Percentiles rank a stretch among this genome's conserved stretches.
These are phyloP conservation scores for Linnemannia schmuckeri DNA, from an alignment of 192 early-diverging fungal species.

Conservation along the genomic window DNA sequence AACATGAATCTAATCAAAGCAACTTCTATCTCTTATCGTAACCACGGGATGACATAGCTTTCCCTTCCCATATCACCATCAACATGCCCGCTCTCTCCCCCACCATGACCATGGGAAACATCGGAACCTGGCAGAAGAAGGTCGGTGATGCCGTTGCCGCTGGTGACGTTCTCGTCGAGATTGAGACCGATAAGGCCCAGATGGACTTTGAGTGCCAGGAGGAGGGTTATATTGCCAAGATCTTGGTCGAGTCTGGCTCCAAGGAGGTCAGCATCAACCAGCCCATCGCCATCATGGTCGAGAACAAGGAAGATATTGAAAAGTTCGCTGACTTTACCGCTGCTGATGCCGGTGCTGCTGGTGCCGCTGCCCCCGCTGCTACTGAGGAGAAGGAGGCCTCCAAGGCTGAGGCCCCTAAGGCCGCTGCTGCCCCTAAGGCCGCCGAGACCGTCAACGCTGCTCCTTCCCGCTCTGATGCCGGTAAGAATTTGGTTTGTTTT, in stretches of 20 bases:
- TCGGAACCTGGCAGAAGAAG: constrained; percentile 94
- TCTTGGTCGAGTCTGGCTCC: constrained; percentile 83
- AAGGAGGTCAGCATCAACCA: constrained; percentile 85
- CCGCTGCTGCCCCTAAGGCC: constrained; percentile 39
- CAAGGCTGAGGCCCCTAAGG: constrained; percentile 32
- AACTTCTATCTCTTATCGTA: neutral
- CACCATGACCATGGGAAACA: constrained; percentile 96
- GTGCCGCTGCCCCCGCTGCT: constrained; percentile 57
- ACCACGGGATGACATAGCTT: constrained; percentile 59
- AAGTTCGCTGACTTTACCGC: constrained; percentile 87
- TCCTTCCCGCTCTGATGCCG: constrained; percentile 55
- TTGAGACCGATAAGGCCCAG: constrained; percentile 99
- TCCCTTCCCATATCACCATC: constrained; percentile 86
- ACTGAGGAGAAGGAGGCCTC: constrained; percentile 39
- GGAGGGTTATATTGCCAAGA: constrained; percentile 96
- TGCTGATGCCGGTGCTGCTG: constrained; percentile 63
- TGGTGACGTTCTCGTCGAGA: constrained; percentile 95
- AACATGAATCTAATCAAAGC: neutral
- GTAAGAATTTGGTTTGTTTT: neutral
- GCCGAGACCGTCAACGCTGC: constrained; percentile 35
- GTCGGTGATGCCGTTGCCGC: constrained; percentile 90
- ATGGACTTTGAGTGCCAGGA: constrained; percentile 99
- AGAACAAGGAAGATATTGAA: constrained; percentile 88
- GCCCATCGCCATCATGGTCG: constrained; percentile 93
- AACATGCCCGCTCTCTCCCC: constrained; percentile 99